These are phyloP conservation scores for Narthecium ossifragum DNA, from an alignment of 106 monocot species.

Conservation along the genomic window DNA sequence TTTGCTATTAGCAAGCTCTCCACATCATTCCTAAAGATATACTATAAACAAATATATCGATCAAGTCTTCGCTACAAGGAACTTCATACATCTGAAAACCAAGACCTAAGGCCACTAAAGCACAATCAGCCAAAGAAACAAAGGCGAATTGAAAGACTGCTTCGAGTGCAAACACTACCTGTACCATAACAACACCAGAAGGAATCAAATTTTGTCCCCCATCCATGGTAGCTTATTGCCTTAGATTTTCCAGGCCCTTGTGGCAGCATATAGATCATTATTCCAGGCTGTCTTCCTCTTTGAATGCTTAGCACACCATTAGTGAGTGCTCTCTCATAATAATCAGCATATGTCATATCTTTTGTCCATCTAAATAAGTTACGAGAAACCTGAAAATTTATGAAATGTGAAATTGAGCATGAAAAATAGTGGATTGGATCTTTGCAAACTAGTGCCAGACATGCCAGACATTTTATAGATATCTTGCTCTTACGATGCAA, in stretches of 20 bases:
- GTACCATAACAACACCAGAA: conserved; percentile 99
- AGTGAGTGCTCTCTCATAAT: conserved; percentile 85
- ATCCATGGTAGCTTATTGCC: conserved; percentile 67
- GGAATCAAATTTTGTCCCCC: conserved; percentile 76
- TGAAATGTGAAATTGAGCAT: not conserved
- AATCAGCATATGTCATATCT: conserved; percentile 83
- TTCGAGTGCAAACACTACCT: conserved; percentile 59
- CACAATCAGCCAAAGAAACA: too few relatives aligned
- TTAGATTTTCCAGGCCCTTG: conserved; percentile 74
- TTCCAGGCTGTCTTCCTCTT: conserved; percentile 84
- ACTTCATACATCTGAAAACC: too few relatives aligned
- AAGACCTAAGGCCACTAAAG: too few relatives aligned
- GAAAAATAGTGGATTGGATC: too few relatives aligned
- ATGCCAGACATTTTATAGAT: too few relatives aligned
- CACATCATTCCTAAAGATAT: too few relatives aligned
- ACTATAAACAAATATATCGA: too few relatives aligned
- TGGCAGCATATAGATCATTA: conserved; percentile 99
- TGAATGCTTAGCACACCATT: conserved; percentile 97
- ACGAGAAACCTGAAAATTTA: conserved; percentile 59
- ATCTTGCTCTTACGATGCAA: too few relatives aligned
- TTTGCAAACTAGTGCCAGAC: too few relatives aligned
- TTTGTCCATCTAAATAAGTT: conserved; percentile 95
- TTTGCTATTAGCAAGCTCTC: too few relatives aligned
- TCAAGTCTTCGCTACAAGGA: too few relatives aligned
- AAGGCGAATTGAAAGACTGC: too few relatives aligned